Base-by-base conservation (phyloP, 163 green algal genomes). In the Scenedesmus sp. region DNA sequence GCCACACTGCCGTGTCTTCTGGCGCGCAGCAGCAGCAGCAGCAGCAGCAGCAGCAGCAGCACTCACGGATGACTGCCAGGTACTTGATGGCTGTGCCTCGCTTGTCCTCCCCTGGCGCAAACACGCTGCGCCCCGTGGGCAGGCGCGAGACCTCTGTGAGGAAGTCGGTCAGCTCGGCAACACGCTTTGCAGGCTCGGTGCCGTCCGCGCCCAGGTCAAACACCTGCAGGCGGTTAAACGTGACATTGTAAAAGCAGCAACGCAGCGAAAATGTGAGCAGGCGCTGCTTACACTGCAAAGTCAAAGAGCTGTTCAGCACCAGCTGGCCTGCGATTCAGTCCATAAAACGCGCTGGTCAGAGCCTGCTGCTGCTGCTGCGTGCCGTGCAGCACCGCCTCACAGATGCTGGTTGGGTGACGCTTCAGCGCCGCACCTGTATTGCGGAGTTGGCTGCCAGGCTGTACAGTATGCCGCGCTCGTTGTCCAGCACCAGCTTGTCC, bases 381-480 rank as follows among this genome's bases (percentile, higher is more conserved):
- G 10, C 67, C 20, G 16, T 64, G 59, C 59, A 64, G 59, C 59
- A 6, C 67, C 7, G 15, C 10, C 15, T 13, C 67, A 23, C 52
- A 8, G 3, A 18, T 59, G 76, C 34, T 26, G 76, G 9, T 15
- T 46, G 34, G 34, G 34, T 73, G 62, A 20, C 0, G 12, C 16
- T 46, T 66, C 54, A 59, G 3, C 60, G 3, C 3, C 74, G 4
- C 81, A 97, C 96, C 91, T 94, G 91, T 59, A 99, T 93, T 88
- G 81, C 92, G 73, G 92, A 96, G 82, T 93, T 91, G 90, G 96
- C 91, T 77, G 83, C 90, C 82, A 93, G 59, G 70, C 54, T 95
- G 95, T 99, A 99, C 76, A 99, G 93, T 66, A 98, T 96, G 92
- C 97, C 90, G 3, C 98, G 95, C 82, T 98, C 93, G 59, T 97